Conservation (phyloP, 1,139 yeast species). For the Candida dubliniensis region DNA sequence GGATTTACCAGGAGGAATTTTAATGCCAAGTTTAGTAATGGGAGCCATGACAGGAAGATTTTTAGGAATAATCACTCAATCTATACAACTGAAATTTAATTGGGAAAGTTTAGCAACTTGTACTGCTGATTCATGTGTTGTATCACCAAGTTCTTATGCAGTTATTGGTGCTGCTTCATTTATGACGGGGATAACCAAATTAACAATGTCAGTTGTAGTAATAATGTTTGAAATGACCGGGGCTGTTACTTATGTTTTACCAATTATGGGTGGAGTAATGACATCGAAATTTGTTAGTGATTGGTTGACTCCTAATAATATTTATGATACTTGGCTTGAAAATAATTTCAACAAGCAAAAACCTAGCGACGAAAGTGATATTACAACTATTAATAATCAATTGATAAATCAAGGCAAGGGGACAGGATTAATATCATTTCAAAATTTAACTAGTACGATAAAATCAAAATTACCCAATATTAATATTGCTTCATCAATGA, state of each 20-base stretch:
- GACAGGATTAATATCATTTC: slow-evolving; percentile 38
- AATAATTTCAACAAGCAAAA: slow-evolving; percentile 33
- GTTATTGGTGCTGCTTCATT: slow-evolving; percentile 63
- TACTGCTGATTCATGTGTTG: slow-evolving; percentile 50
- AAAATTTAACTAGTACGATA: slow-evolving; percentile 30
- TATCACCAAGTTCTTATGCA: slow-evolving; percentile 61
- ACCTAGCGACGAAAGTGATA: slow-evolving; percentile 1
- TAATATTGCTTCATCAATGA: slow-evolving; percentile 31
- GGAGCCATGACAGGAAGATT: slow-evolving; percentile 74
- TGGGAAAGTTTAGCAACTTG: slow-evolving; percentile 48
- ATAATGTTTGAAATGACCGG: slow-evolving; percentile 60
- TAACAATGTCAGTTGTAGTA: slow-evolving; percentile 57
- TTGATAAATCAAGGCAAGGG: slow-evolving; percentile 40
- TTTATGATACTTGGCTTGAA: slow-evolving; percentile 48
- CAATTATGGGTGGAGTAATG: slow-evolving; percentile 60
- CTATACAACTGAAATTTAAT: slow-evolving; percentile 43
- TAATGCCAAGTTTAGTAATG: slow-evolving; percentile 69
- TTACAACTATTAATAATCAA: no score
- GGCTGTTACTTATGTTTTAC: slow-evolving; percentile 58
- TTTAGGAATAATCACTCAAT: slow-evolving; percentile 60
- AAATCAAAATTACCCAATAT: slow-evolving; percentile 38
- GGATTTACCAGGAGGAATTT: slow-evolving; percentile 70
- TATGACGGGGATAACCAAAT: slow-evolving; percentile 56
- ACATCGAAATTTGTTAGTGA: slow-evolving; percentile 52
- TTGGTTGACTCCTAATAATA: slow-evolving; percentile 44